Percentiles rank a stretch among this genome's conserved stretches.
Conservation (phyloP, 2,329 filamentous ascomycete genomes). For the Sporothrix euskadiensis region DNA sequence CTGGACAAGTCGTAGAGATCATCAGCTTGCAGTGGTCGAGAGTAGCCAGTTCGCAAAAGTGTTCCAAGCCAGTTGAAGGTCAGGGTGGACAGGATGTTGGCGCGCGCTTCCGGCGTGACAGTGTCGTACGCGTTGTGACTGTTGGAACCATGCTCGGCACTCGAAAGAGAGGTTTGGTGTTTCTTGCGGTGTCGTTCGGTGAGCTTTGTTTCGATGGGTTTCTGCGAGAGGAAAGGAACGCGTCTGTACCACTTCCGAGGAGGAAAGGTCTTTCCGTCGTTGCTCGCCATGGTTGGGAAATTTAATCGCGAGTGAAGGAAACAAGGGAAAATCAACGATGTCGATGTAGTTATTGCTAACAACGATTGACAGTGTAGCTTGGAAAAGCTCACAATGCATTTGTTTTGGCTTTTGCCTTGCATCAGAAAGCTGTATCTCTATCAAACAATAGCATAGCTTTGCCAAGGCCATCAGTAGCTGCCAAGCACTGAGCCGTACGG, state of each 20-base stretch:
- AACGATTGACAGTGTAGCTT: neutral
- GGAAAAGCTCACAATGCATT: no score
- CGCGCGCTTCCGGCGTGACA: conserved; percentile 32
- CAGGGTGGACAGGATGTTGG: conserved; percentile 33
- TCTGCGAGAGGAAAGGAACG: conserved; percentile 37
- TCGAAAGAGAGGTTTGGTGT: neutral
- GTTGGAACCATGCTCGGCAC: conserved; percentile 17
- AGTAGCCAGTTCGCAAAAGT: conserved; percentile 33
- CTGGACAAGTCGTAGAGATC: conserved; percentile 33
- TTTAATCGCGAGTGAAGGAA: neutral
- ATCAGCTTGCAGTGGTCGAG: conserved; percentile 34
- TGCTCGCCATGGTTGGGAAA: conserved; percentile 33
- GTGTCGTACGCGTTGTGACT: conserved; percentile 25
- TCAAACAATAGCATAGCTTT: neutral
- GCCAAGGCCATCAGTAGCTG: neutral
- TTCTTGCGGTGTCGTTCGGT: conserved; percentile 26
- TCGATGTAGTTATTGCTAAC: neutral
- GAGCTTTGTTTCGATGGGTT: conserved; percentile 34
- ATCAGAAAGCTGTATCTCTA: neutral
- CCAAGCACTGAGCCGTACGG: neutral
- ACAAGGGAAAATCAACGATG: neutral
- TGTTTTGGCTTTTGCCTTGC: no score
- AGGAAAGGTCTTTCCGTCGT: conserved; percentile 35
- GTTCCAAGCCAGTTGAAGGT: conserved; percentile 35
- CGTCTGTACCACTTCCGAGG: conserved; percentile 40